phyloP scores from a whole-genome alignment of 2,329 filamentous ascomycete species.

The Trichoderma simmonsii region DNA sequence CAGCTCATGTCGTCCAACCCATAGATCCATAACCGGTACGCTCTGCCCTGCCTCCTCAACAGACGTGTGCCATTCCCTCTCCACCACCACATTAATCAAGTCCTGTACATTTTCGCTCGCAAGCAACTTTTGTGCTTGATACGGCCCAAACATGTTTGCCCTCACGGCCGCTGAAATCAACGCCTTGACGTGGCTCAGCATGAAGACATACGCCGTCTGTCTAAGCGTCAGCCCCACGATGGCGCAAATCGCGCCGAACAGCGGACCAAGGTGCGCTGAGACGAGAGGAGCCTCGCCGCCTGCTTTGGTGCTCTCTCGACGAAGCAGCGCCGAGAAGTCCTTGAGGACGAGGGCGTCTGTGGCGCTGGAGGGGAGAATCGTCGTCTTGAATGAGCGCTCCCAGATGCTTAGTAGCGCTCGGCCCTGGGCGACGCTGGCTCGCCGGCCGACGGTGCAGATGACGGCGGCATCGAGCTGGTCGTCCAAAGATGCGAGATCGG shows the following conservation, averaged over 20 bases:
- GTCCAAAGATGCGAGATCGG: constrained; percentile 56
- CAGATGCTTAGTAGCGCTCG: constrained; percentile 71
- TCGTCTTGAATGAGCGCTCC: constrained; percentile 63
- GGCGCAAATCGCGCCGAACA: constrained; percentile 64
- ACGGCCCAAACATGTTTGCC: constrained; percentile 75
- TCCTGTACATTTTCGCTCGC: constrained; percentile 57
- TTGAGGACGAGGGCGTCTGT: constrained; percentile 31
- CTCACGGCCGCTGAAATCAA: constrained; percentile 73
- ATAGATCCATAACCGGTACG: constrained; percentile 75
- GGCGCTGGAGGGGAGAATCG: constrained; percentile 26
- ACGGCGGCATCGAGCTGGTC: constrained; percentile 74
- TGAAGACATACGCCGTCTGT: constrained; percentile 70
- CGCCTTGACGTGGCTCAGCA: constrained; percentile 74
- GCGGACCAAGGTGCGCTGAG: constrained; percentile 65
- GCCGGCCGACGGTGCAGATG: constrained; percentile 73
- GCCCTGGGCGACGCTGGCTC: constrained; percentile 73
- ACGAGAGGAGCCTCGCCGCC: constrained; percentile 35
- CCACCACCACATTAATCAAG: constrained; percentile 56
- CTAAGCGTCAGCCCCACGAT: constrained; percentile 58
- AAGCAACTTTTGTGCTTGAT: constrained; percentile 71
- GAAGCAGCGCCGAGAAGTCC: constrained; percentile 38
- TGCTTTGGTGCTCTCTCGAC: constrained; percentile 26
- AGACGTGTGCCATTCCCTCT: constrained; percentile 55
- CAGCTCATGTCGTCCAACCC: constrained; percentile 79
- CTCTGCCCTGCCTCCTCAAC: constrained; percentile 70